Percentiles rank a stretch among this genome's conserved stretches.
Evolutionary conservation across 768 basidiomycete genomes (phyloP).

Genomic region (Cystobasidium ongulense): DNA sequence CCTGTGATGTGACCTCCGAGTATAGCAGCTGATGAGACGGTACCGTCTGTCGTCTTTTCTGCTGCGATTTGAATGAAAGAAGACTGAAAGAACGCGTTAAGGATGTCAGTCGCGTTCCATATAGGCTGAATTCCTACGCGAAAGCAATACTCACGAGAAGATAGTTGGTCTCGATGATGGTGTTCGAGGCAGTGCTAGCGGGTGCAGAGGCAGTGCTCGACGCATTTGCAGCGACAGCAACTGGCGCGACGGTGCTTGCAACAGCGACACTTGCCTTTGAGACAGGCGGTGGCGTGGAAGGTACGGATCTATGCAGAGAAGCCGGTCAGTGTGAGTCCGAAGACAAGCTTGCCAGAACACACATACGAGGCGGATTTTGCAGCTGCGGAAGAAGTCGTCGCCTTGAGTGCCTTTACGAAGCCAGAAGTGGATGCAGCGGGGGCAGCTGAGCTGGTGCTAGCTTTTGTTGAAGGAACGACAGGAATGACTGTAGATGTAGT

Average conservation of each 20-base stretch:
- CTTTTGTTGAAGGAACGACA: not conserved
- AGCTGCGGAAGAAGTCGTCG: not conserved
- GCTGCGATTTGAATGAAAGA: constrained; percentile 14
- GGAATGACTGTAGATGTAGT: constrained; percentile 1
- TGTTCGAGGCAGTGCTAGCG: not conserved
- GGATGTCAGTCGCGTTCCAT: not conserved
- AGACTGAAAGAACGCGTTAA: not conserved
- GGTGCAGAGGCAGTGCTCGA: not conserved
- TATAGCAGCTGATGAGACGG: constrained; percentile 6
- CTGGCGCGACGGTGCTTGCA: not conserved
- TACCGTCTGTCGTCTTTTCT: constrained; percentile 13
- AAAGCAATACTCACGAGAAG: constrained; percentile 3
- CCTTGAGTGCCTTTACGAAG: constrained; percentile 9
- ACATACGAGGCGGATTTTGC: not conserved
- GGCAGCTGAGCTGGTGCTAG: not conserved
- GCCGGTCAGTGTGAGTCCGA: not conserved
- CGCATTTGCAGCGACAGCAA: constrained; percentile 6
- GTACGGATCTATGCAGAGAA: not conserved
- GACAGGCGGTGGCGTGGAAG: not conserved
- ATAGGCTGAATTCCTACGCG: not conserved
- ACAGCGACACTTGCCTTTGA: not conserved
- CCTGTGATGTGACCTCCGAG: constrained; percentile 21
- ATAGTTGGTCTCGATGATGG: constrained; percentile 5
- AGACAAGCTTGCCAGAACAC: not conserved
- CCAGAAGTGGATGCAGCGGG: constrained; percentile 13